A percentile compares a stretch with the other conserved stretches of the same genome.
Evolutionary conservation across 2,329 filamentous ascomycete genomes (phyloP).

Genomic region (Fusarium proliferatum): DNA sequence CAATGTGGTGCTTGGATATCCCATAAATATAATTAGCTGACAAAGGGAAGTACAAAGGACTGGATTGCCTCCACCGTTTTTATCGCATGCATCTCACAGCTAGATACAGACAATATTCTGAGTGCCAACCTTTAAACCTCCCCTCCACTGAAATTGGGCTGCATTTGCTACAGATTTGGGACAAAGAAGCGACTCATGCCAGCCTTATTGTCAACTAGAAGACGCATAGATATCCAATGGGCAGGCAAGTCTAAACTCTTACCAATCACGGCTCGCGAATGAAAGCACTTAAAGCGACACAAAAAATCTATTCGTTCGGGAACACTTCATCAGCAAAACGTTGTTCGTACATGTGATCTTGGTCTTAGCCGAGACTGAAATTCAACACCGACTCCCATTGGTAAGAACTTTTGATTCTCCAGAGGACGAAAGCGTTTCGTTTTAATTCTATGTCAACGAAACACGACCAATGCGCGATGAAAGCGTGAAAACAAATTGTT

Average conservation of each 20-base stretch:
- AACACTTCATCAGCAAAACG: rapidly evolving
- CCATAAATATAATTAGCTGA: rapidly evolving
- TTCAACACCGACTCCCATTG: rapidly evolving
- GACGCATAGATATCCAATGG: rapidly evolving
- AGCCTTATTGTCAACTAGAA: background rate
- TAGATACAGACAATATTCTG: background rate
- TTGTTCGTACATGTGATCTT: background rate
- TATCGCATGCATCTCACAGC: rapidly evolving
- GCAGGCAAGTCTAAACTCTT: rapidly evolving
- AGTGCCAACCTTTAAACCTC: rapidly evolving
- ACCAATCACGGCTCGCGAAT: background rate
- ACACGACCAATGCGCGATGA: background rate
- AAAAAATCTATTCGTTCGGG: rapidly evolving
- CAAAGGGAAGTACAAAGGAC: rapidly evolving
- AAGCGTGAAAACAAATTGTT: background rate
- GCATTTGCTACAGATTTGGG: rapidly evolving
- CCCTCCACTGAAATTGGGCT: background rate
- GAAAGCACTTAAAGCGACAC: rapidly evolving
- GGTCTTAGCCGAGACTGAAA: rapidly evolving
- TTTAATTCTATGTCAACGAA: no score
- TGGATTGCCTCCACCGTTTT: background rate
- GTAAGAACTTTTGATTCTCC: rapidly evolving
- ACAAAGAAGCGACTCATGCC: rapidly evolving
- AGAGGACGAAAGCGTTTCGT: no score
- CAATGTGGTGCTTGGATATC: rapidly evolving